Percentiles rank a stretch among this genome's conserved stretches.
phyloP scores from a whole-genome alignment of 2,329 filamentous ascomycete genomes.

The Colletotrichum incanum region DNA sequence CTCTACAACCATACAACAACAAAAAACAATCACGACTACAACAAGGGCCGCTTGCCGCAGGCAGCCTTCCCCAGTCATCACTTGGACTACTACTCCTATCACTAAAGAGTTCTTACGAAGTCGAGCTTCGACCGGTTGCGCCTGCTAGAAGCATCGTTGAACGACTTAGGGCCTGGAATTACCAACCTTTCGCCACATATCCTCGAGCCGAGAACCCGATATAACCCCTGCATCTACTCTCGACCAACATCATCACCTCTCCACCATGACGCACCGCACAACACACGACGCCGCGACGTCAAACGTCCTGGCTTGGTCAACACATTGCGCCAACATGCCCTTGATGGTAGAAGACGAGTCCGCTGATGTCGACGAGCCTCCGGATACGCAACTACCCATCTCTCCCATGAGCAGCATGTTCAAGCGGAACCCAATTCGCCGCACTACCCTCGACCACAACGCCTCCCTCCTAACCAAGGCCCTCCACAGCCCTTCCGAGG shows the following conservation, averaged over 20 bases:
- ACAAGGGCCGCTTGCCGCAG: slow-evolving; percentile 24
- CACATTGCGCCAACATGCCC: slow-evolving; percentile 61
- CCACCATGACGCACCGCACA: slow-evolving; percentile 56
- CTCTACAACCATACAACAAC: slow-evolving; percentile 24
- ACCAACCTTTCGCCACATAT: slow-evolving; percentile 29
- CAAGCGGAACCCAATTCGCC: slow-evolving; percentile 63
- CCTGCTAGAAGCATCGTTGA: slow-evolving; percentile 42
- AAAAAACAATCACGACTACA: slow-evolving; percentile 3
- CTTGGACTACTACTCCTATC: background rate
- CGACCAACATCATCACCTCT: slow-evolving; percentile 18
- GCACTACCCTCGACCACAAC: slow-evolving; percentile 68
- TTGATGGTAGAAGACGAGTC: slow-evolving; percentile 72
- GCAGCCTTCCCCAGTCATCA: background rate
- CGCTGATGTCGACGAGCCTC: slow-evolving; percentile 89
- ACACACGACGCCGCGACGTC: slow-evolving; percentile 57
- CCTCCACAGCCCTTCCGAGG: slow-evolving; percentile 77
- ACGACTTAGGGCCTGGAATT: slow-evolving; percentile 36
- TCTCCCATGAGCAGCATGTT: slow-evolving; percentile 57
- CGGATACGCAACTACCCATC: slow-evolving; percentile 68
- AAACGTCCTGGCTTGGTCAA: slow-evolving; percentile 62
- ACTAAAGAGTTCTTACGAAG: slow-evolving; percentile 18
- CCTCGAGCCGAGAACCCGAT: slow-evolving; percentile 34
- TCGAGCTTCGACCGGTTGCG: slow-evolving; percentile 35
- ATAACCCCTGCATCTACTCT: slow-evolving; percentile 8
- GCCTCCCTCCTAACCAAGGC: slow-evolving; percentile 92